Evolutionary conservation across 495 filamentous ascomycete genomes (phyloP), one percentile per base, ranked within the genome.

Genomic region (Aspergillus nanangensis): DNA sequence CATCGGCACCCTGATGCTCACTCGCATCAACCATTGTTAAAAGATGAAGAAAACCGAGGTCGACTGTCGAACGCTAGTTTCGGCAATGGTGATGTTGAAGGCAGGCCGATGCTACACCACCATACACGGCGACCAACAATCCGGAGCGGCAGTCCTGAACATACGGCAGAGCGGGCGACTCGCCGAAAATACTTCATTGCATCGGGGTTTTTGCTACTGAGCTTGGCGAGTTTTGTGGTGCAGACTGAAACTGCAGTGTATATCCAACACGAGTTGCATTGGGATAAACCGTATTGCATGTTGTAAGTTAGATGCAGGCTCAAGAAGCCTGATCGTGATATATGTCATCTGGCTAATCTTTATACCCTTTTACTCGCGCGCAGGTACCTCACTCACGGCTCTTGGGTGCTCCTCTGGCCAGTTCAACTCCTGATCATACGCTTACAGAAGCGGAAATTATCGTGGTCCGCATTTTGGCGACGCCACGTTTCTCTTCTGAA

Each of bases 221-320:
- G 84, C 55, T 69, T 98, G 55, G 67, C 91, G 15, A 82, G 84
- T 57, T 98, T 98, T 65, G 73, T 77, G 23, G 69, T 96, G 4
- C 93, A 98, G 74, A 96, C 93, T 5, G 91, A 96, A 72, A 90
- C 95, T 11, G 90, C 93, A 3, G 82, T 90, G 7, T 91, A 96
- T 62, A 90, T 98, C 32, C 89, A 96, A 63, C 80, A 88, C 65
- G 82, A 90, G 32, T 62, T 96, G 47, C 75, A 80, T 24, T 98
- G 93, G 93, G 81, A 92, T 61, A 97, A 98, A 69, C 84, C 92
- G 19, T 98, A 96, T 72, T 90, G 86, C 73, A 98, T 98, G 93
- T 76, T 98, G 77, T 98, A 71, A 74, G 80, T 78, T 19, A 18
- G 20, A 13, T 3, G 18, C 13, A 18, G 18, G 11, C 0, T 17